A percentile compares a stretch with the other conserved stretches of the same genome.
Evolutionary conservation across 805 yeast species (phyloP).

Genomic region (Candida insectorum): DNA sequence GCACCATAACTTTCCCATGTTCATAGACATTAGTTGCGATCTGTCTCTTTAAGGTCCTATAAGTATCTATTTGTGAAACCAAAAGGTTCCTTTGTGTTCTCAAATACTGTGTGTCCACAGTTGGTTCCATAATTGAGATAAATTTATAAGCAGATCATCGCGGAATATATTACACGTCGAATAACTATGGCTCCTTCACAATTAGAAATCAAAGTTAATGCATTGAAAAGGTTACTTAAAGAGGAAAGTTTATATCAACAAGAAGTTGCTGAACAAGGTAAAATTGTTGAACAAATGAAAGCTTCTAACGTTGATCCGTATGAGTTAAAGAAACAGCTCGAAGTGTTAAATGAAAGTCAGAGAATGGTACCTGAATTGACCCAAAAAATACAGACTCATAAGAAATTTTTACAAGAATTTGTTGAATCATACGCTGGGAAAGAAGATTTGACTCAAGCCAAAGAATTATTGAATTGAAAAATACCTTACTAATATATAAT

Average conservation of each 20-base stretch:
- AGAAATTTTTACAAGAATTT: constrained; percentile 31
- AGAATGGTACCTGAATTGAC: constrained; percentile 32
- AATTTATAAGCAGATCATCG: background rate
- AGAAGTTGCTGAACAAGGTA: constrained; percentile 56
- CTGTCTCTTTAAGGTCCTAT: background rate
- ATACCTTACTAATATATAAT: background rate
- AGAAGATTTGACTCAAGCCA: constrained; percentile 29
- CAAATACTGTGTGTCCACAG: constrained; percentile 1
- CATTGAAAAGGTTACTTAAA: constrained; percentile 64
- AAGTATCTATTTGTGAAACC: constrained; percentile 5
- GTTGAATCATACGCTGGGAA: constrained; percentile 33
- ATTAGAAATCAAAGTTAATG: constrained; percentile 66
- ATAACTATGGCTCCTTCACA: constrained; percentile 61
- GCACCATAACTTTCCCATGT: constrained; percentile 19
- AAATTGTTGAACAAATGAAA: constrained; percentile 46
- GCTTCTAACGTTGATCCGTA: constrained; percentile 53
- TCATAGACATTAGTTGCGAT: background rate
- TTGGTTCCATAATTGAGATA: background rate
- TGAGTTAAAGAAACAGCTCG: constrained; percentile 51
- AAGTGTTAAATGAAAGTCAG: constrained; percentile 36
- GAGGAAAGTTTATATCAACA: constrained; percentile 60
- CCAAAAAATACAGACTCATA: constrained; percentile 18
- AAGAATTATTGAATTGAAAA: constrained; percentile 11
- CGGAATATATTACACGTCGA: background rate
- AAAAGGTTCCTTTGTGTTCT: constrained; percentile 6